Conservation (phyloP, 306 rosid species). For the Adenanthera pavonina region DNA sequence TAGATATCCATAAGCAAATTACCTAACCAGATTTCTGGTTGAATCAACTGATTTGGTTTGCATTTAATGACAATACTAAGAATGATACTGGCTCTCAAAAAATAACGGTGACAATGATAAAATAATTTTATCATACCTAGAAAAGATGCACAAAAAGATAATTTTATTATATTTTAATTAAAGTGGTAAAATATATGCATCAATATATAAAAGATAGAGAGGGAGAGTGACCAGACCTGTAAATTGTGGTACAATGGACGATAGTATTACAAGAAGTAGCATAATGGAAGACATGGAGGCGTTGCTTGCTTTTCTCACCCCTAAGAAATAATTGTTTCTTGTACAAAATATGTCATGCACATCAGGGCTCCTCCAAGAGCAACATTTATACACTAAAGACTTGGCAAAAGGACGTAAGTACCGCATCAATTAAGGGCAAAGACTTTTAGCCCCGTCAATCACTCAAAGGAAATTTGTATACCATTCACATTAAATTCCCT, state of each 20-base stretch:
- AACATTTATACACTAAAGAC: background rate
- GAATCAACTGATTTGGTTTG: too few relatives aligned
- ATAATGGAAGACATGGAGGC: slow-evolving; percentile 31
- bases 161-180: too few relatives aligned
- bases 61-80: too few relatives aligned
- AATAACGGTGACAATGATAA: too few relatives aligned
- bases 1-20: too few relatives aligned
- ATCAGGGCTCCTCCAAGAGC: background rate
- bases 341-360: background rate
- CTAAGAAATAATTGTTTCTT: background rate
- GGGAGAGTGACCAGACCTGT: background rate
- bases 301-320: background rate
- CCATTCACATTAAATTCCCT: background rate
- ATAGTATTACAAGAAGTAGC: slow-evolving; percentile 37
- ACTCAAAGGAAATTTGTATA: slow-evolving; percentile 1
- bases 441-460: slow-evolving; percentile 32
- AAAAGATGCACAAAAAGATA: too few relatives aligned
- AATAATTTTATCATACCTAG: too few relatives aligned
- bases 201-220: background rate
- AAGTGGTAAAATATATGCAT: too few relatives aligned
- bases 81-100: too few relatives aligned
- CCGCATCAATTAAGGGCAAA: background rate
- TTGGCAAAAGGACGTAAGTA: background rate
- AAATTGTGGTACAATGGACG: background rate
- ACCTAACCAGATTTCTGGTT: too few relatives aligned